These are phyloP conservation scores for Ogataea polymorpha DNA, from an alignment of 805 yeast genomes.

Conservation along the genomic window DNA sequence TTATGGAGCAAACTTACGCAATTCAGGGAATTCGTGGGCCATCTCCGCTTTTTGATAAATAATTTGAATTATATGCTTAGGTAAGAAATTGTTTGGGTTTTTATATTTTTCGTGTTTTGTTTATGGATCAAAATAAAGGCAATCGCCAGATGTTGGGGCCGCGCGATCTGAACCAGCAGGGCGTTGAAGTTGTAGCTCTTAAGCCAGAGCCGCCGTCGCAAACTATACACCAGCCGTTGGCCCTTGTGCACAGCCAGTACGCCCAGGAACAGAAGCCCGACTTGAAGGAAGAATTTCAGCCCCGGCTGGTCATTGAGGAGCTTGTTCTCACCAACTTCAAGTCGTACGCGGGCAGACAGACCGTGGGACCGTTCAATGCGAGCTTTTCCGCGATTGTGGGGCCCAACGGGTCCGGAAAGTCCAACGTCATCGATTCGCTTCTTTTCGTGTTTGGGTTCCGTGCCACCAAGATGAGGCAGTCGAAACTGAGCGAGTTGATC, in stretches of 20 bases:
- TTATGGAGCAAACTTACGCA: slow-evolving; percentile 33
- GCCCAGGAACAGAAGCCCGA: slow-evolving; percentile 12
- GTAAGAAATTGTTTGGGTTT: slow-evolving; percentile 1
- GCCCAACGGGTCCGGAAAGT: slow-evolving; percentile 97
- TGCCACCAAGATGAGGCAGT: slow-evolving; percentile 95
- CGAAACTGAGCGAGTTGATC: slow-evolving; percentile 85
- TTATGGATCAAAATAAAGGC: slow-evolving; percentile 2
- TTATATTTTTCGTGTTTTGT: slow-evolving; percentile 8
- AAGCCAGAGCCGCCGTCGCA: slow-evolving; percentile 6
- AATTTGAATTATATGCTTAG: background rate
- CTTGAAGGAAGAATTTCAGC: slow-evolving; percentile 19
- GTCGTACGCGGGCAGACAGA: slow-evolving; percentile 91
- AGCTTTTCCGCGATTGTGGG: slow-evolving; percentile 98
- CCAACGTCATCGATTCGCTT: slow-evolving; percentile 96
- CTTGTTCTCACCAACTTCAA: slow-evolving; percentile 82
- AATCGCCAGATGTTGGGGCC: slow-evolving; percentile 7
- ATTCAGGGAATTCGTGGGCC: slow-evolving; percentile 35
- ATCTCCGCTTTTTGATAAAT: slow-evolving; percentile 6
- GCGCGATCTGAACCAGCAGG: slow-evolving; percentile 8
- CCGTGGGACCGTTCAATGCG: slow-evolving; percentile 90
- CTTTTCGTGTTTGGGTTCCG: slow-evolving; percentile 97
- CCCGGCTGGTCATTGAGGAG: slow-evolving; percentile 70
- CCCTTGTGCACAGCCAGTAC: slow-evolving; percentile 9
- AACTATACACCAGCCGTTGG: background rate
- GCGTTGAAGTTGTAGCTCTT: slow-evolving; percentile 12